Evolutionary conservation across 2,329 filamentous ascomycete genomes (phyloP).

Genomic region (Fusarium begoniae): DNA sequence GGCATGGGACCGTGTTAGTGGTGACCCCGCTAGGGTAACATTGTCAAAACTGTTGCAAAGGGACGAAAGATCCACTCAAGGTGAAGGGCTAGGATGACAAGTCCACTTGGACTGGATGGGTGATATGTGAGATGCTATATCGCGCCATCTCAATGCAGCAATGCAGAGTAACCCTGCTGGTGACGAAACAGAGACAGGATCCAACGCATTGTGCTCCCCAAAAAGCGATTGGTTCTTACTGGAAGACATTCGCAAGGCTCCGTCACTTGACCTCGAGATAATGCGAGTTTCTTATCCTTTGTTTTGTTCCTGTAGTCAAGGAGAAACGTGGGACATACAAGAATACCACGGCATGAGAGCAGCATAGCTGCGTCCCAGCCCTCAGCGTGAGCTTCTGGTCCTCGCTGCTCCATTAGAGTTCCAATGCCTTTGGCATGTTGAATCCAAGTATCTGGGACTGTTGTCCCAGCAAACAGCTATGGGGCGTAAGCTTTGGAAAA

Average conservation of each 20-base stretch:
- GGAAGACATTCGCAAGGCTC: background rate
- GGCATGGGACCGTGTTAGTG: constrained; percentile 34
- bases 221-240: constrained; percentile 1
- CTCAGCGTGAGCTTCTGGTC: constrained; percentile 47
- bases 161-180: constrained; percentile 37
- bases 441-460: constrained; percentile 50
- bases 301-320: background rate
- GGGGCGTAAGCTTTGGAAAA: constrained; percentile 19
- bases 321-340: constrained; percentile 43
- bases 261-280: constrained; percentile 27
- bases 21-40: constrained; percentile 33
- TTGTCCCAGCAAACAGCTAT: constrained; percentile 54
- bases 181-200: constrained; percentile 24
- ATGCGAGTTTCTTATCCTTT: constrained; percentile 20
- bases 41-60: constrained; percentile 30
- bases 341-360: constrained; percentile 49
- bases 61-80: constrained; percentile 33
- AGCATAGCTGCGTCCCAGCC: constrained; percentile 51
- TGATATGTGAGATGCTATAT: constrained; percentile 43
- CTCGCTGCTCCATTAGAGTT: constrained; percentile 51
- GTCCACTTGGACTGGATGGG: constrained; percentile 36
- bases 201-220: background rate
- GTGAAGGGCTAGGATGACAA: constrained; percentile 23
- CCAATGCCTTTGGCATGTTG: constrained; percentile 52
- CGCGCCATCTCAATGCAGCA: constrained; percentile 39